Base-by-base conservation (phyloP, 225 moss, liverwort and hornwort genomes). In the Climacium dendroides region DNA sequence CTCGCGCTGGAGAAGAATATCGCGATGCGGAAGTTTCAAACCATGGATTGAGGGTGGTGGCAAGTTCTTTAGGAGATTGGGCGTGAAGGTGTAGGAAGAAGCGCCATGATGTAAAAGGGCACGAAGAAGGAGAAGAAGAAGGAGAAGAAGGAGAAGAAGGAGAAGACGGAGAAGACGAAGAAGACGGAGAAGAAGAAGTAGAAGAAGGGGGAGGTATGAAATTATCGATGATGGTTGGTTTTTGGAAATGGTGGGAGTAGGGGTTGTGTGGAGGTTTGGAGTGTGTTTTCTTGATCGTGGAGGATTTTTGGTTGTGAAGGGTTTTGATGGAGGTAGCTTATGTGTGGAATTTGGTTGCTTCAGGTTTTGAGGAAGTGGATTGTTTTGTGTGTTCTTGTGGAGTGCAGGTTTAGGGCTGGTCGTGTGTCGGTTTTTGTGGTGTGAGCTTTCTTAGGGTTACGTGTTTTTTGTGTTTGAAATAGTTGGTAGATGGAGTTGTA, bases 401-500 rank as follows among this genome's bases (percentile, higher is more conserved):
- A 53, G 32, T 76, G 59, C 64, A 86, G 86, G 57, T 83, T 88
- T 88, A 88, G 90, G 78, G 86, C 65, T 88, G 58, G 82, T 16
- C 32, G 32, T 29, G 19, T 72, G 82, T 10, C 30, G 66, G 13
- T 66, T 65, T 62, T 29, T 22, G 17, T 74, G 77, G 41, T 79
- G 29, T 60, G 12, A 22, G 78, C n/a, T 37, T 66, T 86, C 67
- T 91, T 87, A 91, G 91, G 89, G 91, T 89, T 87, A 66, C 65
- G 28, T 39, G 30, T 52, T 75, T 37, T 48, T 15, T 19, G 60
- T 53, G 57, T 19, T 61, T 15, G 70, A 30, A 70, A 19, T 30
- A 41, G 8, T 32, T 29, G 29, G 63, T 64, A 82, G 69, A 30
- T 83, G 55, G 30, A 55, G 30, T 83, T 26, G 4, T 61, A n/a